Evolutionary conservation across 208 protist genomes (phyloP).

Genomic region (Porcisia deanei): DNA sequence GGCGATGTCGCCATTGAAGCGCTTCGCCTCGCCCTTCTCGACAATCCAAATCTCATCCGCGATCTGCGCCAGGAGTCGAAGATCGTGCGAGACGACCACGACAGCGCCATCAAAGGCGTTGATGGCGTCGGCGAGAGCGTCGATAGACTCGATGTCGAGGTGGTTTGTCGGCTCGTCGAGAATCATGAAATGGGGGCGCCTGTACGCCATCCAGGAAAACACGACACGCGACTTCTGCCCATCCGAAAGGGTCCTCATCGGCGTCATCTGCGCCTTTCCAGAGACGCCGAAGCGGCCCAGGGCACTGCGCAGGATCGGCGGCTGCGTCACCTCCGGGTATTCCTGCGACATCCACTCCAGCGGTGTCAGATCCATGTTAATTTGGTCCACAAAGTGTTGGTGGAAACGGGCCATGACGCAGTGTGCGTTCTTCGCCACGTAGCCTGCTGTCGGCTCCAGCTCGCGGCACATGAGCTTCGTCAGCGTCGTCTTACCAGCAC

Average conservation of each 20-base stretch:
- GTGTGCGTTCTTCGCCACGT: slow-evolving; percentile 93
- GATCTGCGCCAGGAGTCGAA: slow-evolving; percentile 95
- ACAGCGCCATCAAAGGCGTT: slow-evolving; percentile 94
- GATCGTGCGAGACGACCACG: slow-evolving; percentile 96
- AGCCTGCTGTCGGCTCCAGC: slow-evolving; percentile 86
- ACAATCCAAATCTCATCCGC: slow-evolving; percentile 97
- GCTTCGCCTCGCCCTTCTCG: slow-evolving; percentile 82
- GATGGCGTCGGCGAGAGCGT: slow-evolving; percentile 94
- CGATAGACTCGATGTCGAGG: slow-evolving; percentile 97
- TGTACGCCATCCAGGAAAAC: slow-evolving; percentile 94
- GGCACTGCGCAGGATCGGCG: slow-evolving; percentile 88
- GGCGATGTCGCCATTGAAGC: slow-evolving; percentile 90
- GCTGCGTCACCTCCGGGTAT: slow-evolving; percentile 90
- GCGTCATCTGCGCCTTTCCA: slow-evolving; percentile 87
- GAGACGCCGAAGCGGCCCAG: slow-evolving; percentile 95
- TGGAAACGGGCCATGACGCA: slow-evolving; percentile 94
- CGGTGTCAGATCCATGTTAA: slow-evolving; percentile 92
- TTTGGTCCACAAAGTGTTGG: slow-evolving; percentile 97
- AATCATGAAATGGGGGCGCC: slow-evolving; percentile 96
- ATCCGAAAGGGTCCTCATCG: slow-evolving; percentile 94
- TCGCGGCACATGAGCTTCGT: slow-evolving; percentile 96
- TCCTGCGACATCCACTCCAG: slow-evolving; percentile 95
- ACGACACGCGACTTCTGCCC: slow-evolving; percentile 98
- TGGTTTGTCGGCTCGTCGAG: slow-evolving; percentile 98
- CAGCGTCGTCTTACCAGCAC: slow-evolving; percentile 97